These are phyloP conservation scores for Diphasiastrum complanatum DNA, from an alignment of 83 land plant species.

Conservation along the genomic window DNA sequence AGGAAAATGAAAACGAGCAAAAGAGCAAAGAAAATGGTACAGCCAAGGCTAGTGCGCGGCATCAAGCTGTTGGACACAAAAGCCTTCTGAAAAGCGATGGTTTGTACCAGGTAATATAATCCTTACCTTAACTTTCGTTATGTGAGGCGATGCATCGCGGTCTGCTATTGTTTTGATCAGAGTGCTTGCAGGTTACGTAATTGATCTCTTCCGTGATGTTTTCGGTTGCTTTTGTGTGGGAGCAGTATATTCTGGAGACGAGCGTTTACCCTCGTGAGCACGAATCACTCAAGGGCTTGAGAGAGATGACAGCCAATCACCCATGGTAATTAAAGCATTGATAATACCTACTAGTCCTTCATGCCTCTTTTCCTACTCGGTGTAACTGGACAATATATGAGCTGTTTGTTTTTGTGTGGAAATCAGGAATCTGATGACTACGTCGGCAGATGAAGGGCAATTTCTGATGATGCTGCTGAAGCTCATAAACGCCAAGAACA, in stretches of 20 bases:
- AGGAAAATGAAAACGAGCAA: no score
- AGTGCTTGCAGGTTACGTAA: background rate
- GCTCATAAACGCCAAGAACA: constrained; percentile 81
- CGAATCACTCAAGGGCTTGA: constrained; percentile 58
- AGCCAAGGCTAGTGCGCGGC: constrained; percentile 32
- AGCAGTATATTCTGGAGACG: constrained; percentile 73
- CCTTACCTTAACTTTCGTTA: no score
- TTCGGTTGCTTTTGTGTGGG: background rate
- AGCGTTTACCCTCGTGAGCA: constrained; percentile 84
- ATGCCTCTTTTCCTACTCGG: background rate
- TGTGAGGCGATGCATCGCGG: background rate
- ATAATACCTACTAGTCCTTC: background rate
- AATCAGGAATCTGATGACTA: constrained; percentile 84
- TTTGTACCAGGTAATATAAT: constrained; percentile 85
- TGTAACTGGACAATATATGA: no score
- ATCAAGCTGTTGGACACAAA: constrained; percentile 81
- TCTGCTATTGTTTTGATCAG: background rate
- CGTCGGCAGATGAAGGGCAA: constrained; percentile 85
- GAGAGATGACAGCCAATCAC: constrained; percentile 62
- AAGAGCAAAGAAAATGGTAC: no score
- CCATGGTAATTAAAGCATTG: no score
- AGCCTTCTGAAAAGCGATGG: constrained; percentile 71
- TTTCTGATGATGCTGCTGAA: constrained; percentile 67
- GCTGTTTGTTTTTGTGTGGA: background rate
- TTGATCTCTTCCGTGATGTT: background rate